Percentiles rank a stretch among this genome's conserved stretches.
Evolutionary conservation across 306 rosid species (phyloP).

Genomic region (Gynostemma pentaphyllum): DNA sequence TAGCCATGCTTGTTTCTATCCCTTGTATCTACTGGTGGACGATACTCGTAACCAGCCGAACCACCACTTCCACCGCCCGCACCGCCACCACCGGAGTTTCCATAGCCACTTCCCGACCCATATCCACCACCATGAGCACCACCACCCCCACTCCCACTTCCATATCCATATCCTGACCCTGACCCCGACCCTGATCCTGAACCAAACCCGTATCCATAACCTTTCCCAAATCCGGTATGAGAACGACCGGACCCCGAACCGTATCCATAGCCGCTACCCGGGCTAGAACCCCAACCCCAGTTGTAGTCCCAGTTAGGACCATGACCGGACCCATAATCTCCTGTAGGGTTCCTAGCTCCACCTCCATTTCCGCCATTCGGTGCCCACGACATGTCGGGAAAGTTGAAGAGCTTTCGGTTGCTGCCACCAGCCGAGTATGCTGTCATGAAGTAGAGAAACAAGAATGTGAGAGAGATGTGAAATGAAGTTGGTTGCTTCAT

Average conservation of each 20-base stretch:
- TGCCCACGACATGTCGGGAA: slow-evolving; percentile 16
- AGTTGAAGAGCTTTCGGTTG: slow-evolving; percentile 17
- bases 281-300: slow-evolving; percentile 86
- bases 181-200: slow-evolving; percentile 50
- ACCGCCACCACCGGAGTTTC: slow-evolving; percentile 18
- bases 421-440: slow-evolving; percentile 5
- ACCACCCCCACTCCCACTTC: slow-evolving; percentile 38
- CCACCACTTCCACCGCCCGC: slow-evolving; percentile 11
- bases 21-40: slow-evolving; percentile 5
- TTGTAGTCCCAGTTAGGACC: slow-evolving; percentile 64
- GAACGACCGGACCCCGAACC: slow-evolving; percentile 75
- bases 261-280: slow-evolving; percentile 61
- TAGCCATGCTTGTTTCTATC: slow-evolving; percentile 26
- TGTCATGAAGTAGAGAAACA: slow-evolving; percentile 25
- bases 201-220: slow-evolving; percentile 57
- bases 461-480: background rate
- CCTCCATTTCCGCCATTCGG: slow-evolving; percentile 18
- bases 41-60: slow-evolving; percentile 15
- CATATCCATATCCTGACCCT: slow-evolving; percentile 50
- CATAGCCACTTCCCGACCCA: slow-evolving; percentile 47
- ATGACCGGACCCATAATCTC: slow-evolving; percentile 53
- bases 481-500: background rate
- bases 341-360: slow-evolving; percentile 25
- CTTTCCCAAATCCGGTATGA: slow-evolving; percentile 40
- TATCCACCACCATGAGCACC: slow-evolving; percentile 44